Percentiles rank a stretch among this genome's conserved stretches.
Evolutionary conservation across 202 grass and related monocot species (phyloP).

Genomic region (Schoenoplectus triqueter): DNA sequence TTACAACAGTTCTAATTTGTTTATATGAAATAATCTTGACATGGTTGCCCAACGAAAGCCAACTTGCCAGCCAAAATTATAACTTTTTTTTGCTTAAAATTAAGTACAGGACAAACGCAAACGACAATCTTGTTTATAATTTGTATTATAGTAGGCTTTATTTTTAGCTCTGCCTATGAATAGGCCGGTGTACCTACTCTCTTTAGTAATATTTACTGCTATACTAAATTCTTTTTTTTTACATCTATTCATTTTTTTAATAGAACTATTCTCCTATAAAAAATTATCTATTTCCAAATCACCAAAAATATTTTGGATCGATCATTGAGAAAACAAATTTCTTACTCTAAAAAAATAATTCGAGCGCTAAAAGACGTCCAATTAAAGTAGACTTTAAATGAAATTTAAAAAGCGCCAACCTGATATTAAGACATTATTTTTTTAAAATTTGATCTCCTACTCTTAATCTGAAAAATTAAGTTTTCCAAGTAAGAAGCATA

Average conservation of each 20-base stretch:
- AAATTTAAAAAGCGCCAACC: background rate
- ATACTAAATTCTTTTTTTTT: background rate
- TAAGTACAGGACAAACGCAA: background rate
- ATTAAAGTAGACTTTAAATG: background rate
- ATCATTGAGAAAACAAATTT: background rate
- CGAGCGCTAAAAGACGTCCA: background rate
- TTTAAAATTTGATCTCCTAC: too few species aligned
- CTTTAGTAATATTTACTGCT: background rate
- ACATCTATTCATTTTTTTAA: background rate
- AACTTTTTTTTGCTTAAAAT: background rate
- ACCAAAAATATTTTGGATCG: background rate
- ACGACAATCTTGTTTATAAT: constrained; percentile 12
- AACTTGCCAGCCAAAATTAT: background rate
- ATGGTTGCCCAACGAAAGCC: background rate
- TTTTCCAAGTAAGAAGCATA: too few species aligned
- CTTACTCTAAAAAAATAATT: background rate
- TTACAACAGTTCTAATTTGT: background rate
- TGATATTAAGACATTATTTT: background rate
- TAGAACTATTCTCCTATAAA: background rate
- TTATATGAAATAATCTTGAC: background rate
- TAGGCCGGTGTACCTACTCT: background rate
- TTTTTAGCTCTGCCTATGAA: background rate
- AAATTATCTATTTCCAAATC: background rate
- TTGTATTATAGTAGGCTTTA: constrained; percentile 2
- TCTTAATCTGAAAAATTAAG: too few species aligned